Conservation (phyloP, 1,139 yeast genomes). For the Pichia sp. region DNA sequence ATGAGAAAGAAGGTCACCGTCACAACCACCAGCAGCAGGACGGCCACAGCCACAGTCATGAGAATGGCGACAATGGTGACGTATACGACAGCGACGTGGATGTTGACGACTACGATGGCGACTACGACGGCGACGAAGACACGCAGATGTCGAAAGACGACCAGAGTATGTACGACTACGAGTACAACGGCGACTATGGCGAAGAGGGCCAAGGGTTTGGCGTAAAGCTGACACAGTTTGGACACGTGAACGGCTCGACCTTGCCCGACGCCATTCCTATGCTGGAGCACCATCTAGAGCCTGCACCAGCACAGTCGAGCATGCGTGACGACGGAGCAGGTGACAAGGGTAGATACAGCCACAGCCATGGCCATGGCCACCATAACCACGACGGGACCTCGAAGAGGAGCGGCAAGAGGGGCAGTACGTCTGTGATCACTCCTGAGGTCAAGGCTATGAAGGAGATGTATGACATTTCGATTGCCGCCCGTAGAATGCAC, state of each 20-base stretch:
- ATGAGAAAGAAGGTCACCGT: neutral
- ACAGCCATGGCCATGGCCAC: neutral
- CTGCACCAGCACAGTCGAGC: conserved; percentile 11
- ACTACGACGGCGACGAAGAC: neutral
- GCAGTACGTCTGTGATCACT: conserved; percentile 44
- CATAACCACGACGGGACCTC: neutral
- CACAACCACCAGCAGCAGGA: neutral
- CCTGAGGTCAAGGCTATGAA: conserved; percentile 91
- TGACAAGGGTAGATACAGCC: neutral
- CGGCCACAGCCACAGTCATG: neutral
- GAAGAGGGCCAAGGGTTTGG: neutral
- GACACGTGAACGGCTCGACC: neutral
- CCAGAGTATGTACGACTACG: neutral
- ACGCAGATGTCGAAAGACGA: neutral
- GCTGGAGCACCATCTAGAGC: conserved; percentile 13
- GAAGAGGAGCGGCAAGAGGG: neutral
- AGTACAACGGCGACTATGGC: neutral
- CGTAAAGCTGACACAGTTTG: neutral
- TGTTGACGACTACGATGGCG: neutral
- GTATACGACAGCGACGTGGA: neutral
- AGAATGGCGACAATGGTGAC: neutral
- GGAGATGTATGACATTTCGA: conserved; percentile 91
- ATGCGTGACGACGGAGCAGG: conserved; percentile 11
- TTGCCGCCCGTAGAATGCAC: conserved; percentile 90
- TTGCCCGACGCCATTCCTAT: conserved; percentile 9